A percentile compares a stretch with the other conserved stretches of the same genome.
Conservation (phyloP, 495 filamentous ascomycete genomes). For the Hyaloscypha finlandica region DNA sequence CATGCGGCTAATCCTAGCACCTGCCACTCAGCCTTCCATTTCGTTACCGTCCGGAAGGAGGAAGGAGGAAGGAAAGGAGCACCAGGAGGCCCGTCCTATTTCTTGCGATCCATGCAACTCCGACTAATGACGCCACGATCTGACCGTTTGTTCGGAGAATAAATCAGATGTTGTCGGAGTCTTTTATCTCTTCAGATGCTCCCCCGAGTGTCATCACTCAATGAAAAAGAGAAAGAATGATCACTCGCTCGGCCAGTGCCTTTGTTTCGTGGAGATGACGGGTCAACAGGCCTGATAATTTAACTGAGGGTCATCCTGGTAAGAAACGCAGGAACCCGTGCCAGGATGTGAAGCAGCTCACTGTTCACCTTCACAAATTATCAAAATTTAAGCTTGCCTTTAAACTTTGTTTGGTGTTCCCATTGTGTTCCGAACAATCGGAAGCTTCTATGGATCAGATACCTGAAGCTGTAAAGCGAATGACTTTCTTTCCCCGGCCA, state of each 20-base stretch:
- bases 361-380: neutral
- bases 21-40: neutral
- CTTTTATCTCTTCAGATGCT: neutral
- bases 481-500: neutral
- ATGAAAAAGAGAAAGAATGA: neutral
- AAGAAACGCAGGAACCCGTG: neutral
- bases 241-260: neutral
- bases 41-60: neutral
- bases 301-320: constrained; percentile 1
- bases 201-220: neutral
- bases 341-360: neutral
- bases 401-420: constrained; percentile 1
- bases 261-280: neutral
- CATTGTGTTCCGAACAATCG: neutral
- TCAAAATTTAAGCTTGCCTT: neutral
- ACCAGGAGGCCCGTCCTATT: neutral
- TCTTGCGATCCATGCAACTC: neutral
- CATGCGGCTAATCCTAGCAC: neutral
- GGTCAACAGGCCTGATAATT: neutral
- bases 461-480: neutral
- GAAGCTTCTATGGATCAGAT: neutral
- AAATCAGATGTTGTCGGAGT: neutral
- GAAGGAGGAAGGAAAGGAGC: neutral
- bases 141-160: neutral
- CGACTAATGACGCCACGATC: constrained; percentile 1